Percentiles rank a stretch among this genome's conserved stretches.
Conservation (phyloP, 1,284 basidiomycete species). For the Boletus mariae region DNA sequence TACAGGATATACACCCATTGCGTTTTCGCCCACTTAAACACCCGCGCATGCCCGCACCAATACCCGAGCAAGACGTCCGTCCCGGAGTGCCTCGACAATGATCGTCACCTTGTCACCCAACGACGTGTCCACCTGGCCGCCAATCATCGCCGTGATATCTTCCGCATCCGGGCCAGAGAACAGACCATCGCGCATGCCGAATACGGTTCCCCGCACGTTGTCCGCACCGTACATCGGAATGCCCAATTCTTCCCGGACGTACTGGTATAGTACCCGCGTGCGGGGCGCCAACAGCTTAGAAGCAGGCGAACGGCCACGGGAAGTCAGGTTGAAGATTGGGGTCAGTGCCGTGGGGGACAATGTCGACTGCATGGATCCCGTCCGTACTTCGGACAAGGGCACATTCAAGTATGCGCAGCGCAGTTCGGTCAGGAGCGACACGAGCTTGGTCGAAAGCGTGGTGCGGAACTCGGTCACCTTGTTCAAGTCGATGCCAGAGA, state of each 20-base stretch:
- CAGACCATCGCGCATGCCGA: conserved; percentile 23
- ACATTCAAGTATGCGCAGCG: conserved; percentile 30
- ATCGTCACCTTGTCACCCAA: conserved; percentile 63
- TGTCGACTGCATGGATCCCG: conserved; percentile 5
- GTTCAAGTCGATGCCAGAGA: conserved; percentile 31
- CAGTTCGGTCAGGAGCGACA: conserved; percentile 24
- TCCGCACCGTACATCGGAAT: conserved; percentile 73
- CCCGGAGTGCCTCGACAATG: conserved; percentile 72
- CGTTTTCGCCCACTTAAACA: conserved; percentile 1
- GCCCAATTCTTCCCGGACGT: conserved; percentile 60
- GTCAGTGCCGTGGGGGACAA: neutral
- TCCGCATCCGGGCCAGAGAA: conserved; percentile 5
- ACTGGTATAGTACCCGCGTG: conserved; percentile 68
- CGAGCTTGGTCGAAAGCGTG: conserved; percentile 21
- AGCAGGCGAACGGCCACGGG: conserved; percentile 48
- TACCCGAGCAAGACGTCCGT: conserved; percentile 64
- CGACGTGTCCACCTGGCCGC: conserved; percentile 42
- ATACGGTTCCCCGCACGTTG: conserved; percentile 42
- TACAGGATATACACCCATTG: neutral
- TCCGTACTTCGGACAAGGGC: conserved; percentile 26
- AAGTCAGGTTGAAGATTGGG: conserved; percentile 18
- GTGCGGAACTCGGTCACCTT: conserved; percentile 25
- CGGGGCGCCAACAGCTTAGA: conserved; percentile 53
- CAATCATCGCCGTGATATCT: conserved; percentile 14
- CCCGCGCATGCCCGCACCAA: conserved; percentile 50